phyloP scores from a whole-genome alignment of 495 filamentous ascomycete genomes.

The Glutinoglossum americanum region DNA sequence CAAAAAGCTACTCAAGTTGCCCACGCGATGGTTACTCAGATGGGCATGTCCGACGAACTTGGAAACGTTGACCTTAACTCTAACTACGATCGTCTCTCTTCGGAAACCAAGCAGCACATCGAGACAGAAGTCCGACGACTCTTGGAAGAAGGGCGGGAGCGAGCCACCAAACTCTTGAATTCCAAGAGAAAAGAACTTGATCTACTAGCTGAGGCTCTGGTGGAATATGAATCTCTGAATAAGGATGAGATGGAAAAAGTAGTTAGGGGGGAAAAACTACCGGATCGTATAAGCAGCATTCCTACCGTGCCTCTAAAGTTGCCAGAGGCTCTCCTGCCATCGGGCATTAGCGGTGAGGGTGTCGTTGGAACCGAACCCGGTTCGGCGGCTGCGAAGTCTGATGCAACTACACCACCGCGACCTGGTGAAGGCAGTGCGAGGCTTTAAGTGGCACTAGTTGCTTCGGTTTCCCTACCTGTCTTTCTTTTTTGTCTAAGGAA shows the following conservation, averaged over 20 bases:
- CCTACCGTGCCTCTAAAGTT: constrained; percentile 3
- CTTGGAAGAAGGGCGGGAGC: constrained; percentile 59
- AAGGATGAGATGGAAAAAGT: constrained; percentile 79
- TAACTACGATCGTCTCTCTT: constrained; percentile 60
- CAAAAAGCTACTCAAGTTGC: constrained; percentile 56
- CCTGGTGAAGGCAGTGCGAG: background rate
- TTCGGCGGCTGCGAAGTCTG: background rate
- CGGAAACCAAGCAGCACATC: constrained; percentile 63
- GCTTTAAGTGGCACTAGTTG: background rate
- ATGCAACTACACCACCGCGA: background rate
- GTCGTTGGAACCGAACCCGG: background rate
- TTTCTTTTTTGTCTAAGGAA: background rate
- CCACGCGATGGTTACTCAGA: constrained; percentile 61
- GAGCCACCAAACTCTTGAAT: constrained; percentile 47
- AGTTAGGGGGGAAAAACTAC: constrained; percentile 49
- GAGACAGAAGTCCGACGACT: constrained; percentile 69
- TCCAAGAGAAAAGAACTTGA: constrained; percentile 65
- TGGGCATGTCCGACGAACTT: constrained; percentile 73
- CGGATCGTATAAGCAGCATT: constrained; percentile 1
- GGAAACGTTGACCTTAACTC: constrained; percentile 72
- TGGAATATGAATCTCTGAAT: constrained; percentile 83
- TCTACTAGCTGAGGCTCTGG: constrained; percentile 60
- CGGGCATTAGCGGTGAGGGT: background rate
- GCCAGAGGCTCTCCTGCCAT: constrained; percentile 1
- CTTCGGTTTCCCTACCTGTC: background rate